Evolutionary conservation across 768 basidiomycete genomes (phyloP).

Genomic region (Phlebiopsis gigantea): DNA sequence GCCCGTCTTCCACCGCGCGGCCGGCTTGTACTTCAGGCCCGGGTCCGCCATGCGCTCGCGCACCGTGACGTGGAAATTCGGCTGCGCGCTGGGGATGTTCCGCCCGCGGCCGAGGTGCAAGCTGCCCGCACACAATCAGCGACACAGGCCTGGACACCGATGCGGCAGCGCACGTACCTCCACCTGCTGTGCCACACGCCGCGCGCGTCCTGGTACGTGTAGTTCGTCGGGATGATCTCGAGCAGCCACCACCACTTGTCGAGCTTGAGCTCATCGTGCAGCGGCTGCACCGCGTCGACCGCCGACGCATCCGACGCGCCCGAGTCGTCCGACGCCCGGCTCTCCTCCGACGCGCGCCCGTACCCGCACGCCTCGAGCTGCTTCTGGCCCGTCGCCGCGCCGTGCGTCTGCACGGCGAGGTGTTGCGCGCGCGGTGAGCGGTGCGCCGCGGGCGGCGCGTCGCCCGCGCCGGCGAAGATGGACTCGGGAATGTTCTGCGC

Average conservation of each 20-base stretch:
- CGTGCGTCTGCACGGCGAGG: background rate
- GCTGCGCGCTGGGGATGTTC: conserved; percentile 35
- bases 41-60: conserved; percentile 47
- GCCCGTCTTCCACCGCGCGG: conserved; percentile 43
- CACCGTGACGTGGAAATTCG: conserved; percentile 63
- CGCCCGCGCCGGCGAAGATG: conserved; percentile 13
- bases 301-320: background rate
- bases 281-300: conserved; percentile 39
- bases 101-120: conserved; percentile 57
- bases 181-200: conserved; percentile 50
- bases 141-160: background rate
- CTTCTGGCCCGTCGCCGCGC: background rate
- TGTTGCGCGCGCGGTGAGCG: background rate
- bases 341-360: background rate
- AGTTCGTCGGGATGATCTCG: conserved; percentile 54
- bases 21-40: conserved; percentile 50
- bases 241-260: conserved; percentile 62
- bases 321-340: background rate
- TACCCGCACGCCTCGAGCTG: conserved; percentile 1
- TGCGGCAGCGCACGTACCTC: conserved; percentile 38
- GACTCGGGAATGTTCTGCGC: conserved; percentile 30
- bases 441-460: background rate
- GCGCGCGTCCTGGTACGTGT: conserved; percentile 49
- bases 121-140: conserved; percentile 23
- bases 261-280: conserved; percentile 46